Evolutionary conservation across 257 asterid species (phyloP), one percentile per base, ranked within the genome.

Genomic region (Solanum chaucha): DNA sequence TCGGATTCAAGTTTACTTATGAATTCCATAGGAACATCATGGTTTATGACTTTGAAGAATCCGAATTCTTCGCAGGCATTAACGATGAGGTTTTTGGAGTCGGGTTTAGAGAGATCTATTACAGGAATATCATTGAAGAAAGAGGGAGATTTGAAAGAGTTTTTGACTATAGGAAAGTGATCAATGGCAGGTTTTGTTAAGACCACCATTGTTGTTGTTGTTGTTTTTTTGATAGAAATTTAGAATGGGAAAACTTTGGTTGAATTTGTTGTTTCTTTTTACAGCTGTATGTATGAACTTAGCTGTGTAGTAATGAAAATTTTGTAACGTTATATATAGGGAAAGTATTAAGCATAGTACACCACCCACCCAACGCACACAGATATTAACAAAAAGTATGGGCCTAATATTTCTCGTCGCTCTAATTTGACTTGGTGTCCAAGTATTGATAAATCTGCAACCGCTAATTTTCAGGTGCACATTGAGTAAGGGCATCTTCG

Each of bases 61-160:
- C 90, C 90, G 70, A 85, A 85, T 35, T 85, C 88, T 81, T 88
- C 86, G 36, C 90, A 88, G 11, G 90, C 90, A 38, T 85, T 80
- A 71, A 88, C 84, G n/a, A 88, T 55, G 82, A 61, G 86, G 44
- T 82, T 80, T 5, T 67, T 88, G 4, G 90, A 71, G n/a, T 88
- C 86, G 30, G 87, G 88, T 24, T 77, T 85, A 14, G 87, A 85
- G 35, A 88, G 88, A 70, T 88, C 90, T 32, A 88, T 85, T 1
- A 88, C 26, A 5, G 90, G 90, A 15, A 88, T 48, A 20, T 12
- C 86, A 77, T 13, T 55, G 73, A 75, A 75, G 26, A n/a, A 38
- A 20, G 88, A n/a, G 5, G 48, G 28, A 0, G 82, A 2, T 80
- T 22, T 80, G 14, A 70, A 35, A 19, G 78, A 32, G 70, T 65